Base-by-base conservation (phyloP, 768 basidiomycete genomes). In the Mycena vulgaris region DNA sequence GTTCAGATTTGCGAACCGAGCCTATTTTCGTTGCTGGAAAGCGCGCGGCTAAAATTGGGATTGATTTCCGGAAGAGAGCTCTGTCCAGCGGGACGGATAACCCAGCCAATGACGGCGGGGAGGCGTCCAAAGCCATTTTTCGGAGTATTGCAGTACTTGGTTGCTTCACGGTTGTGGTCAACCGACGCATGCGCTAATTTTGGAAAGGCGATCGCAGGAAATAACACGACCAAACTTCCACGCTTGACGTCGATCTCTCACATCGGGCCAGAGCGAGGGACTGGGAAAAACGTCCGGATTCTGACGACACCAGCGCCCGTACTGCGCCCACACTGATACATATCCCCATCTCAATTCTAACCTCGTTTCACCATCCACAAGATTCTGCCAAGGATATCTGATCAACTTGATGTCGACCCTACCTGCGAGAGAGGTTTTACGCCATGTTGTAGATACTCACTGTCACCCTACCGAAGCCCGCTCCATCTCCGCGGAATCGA, bases 401-500 rank as follows among this genome's bases (percentile, higher is more conserved):
- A 31, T 33, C 5, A 23, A 33, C 33, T 5, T 17, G 17, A 40
- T 45, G 66, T 21, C 45, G 31, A 21, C 47, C 35, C 48, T 51
- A 17, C 56, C 59, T 48, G 33, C 33, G 33, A 19, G 40, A 7
- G 72, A 75, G 56, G 86, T 95, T 51, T 83, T 94, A 23, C 82
- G 80, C 25, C 94, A 94, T 74, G 83, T 98, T 65, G 86, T 91
- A 62, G 97, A 98, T 77, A 94, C 92, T 0, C 97, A 98, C 74
- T 97, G 95, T 80, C 97, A 98, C 81, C 96, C 97, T 4, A 96
- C 94, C 5, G 96, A 97, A 79, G 88, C 92, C 13, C 80, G 78
- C 1, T 75, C 75, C 1, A 86, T 91, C 42, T 74, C 82, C 10
- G 60, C 80, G 5, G 80, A 83, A 27, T 85, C 86, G 6, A 89